Percentiles rank a stretch among this genome's conserved stretches.
phyloP scores from a whole-genome alignment of 2,329 filamentous ascomycete genomes.

The Fusarium liriodendri region DNA sequence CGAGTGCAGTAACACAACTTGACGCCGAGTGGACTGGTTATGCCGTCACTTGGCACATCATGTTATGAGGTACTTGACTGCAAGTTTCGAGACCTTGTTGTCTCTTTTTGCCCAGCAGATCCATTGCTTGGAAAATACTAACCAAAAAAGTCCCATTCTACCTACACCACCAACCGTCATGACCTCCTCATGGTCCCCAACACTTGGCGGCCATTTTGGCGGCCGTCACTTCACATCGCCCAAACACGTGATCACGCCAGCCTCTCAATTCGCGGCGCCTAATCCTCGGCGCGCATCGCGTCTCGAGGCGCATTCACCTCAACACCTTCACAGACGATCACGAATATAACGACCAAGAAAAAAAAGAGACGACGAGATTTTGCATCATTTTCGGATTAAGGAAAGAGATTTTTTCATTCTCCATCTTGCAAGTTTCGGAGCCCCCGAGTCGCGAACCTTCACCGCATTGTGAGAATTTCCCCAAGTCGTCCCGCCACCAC shows the following conservation, averaged over 20 bases:
- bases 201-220: neutral
- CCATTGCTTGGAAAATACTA: neutral
- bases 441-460: neutral
- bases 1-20: neutral
- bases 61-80: neutral
- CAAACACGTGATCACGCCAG: constrained; percentile 44
- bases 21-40: neutral
- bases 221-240: constrained; percentile 5
- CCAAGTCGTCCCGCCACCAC: constrained; percentile 28
- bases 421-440: neutral
- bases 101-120: neutral
- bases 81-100: neutral
- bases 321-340: constrained; percentile 42
- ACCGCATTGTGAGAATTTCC: neutral
- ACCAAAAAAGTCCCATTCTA: neutral
- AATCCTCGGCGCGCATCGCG: constrained; percentile 51
- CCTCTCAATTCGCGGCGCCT: constrained; percentile 48
- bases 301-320: constrained; percentile 38
- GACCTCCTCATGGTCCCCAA: neutral
- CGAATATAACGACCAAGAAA: constrained; percentile 33
- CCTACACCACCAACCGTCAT: neutral
- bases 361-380: constrained; percentile 1
- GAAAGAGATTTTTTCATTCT: neutral
- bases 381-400: constrained; percentile 1
- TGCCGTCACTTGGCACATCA: neutral